Evolutionary conservation across 208 protist species (phyloP).

Genomic region (Leishmania mexicana): DNA sequence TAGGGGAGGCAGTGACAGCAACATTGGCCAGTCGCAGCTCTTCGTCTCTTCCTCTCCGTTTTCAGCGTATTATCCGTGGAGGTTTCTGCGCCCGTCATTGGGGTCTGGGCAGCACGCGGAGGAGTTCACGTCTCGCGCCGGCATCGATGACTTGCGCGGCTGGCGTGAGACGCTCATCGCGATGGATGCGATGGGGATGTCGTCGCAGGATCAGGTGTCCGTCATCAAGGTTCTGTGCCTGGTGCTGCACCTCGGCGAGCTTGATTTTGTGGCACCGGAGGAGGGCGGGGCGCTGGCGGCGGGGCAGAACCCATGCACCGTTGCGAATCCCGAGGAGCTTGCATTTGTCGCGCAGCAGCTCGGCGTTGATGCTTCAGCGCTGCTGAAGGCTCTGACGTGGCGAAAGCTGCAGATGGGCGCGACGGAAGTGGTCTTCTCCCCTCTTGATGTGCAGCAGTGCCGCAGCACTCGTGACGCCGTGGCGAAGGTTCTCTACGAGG

Average conservation of each 20-base stretch:
- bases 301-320: conserved; percentile 32
- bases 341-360: conserved; percentile 61
- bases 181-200: conserved; percentile 93
- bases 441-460: conserved; percentile 79
- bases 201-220: conserved; percentile 59
- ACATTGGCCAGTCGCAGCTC: neutral
- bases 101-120: conserved; percentile 17
- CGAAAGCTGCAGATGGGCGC: conserved; percentile 61
- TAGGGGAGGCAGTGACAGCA: neutral
- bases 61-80: conserved; percentile 19
- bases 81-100: conserved; percentile 22
- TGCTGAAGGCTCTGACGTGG: conserved; percentile 71
- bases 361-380: conserved; percentile 39
- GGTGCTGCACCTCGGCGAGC: conserved; percentile 96
- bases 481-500: conserved; percentile 94
- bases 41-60: neutral
- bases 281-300: conserved; percentile 34
- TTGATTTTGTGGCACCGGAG: conserved; percentile 74
- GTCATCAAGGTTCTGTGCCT: conserved; percentile 88
- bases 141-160: conserved; percentile 79
- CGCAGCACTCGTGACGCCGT: conserved; percentile 93
- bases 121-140: conserved; percentile 26
- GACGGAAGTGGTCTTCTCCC: conserved; percentile 67
- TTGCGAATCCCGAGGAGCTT: conserved; percentile 39
- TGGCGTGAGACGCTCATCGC: conserved; percentile 82